Evolutionary conservation across 345 rosid species (phyloP).

Genomic region (rapeseed (Brassica napus)): Da-Ae NC_063452.1:26455001-26455500

Average conservation of each 20-base stretch:
- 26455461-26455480: constrained; percentile 63
- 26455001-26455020: background rate
- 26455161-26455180: constrained; percentile 60
- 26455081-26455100: constrained; percentile 90
- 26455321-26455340: constrained; percentile 88
- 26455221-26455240: background rate
- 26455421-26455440: constrained; percentile 63
- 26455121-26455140: constrained; percentile 84
- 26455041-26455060: constrained; percentile 56
- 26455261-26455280: background rate
- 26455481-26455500: constrained; percentile 95
- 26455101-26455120: constrained; percentile 57
- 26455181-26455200: constrained; percentile 75
- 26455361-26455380: constrained; percentile 60
- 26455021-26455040: background rate
- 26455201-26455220: constrained; percentile 58
- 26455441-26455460: constrained; percentile 55
- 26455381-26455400: constrained; percentile 71
- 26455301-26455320: constrained; percentile 82
- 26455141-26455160: constrained; percentile 92
- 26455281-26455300: too few species aligned
- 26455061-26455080: constrained; percentile 91
- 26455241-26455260: background rate
- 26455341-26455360: constrained; percentile 78
- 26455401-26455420: constrained; percentile 66